Base-by-base conservation (phyloP, 169 alveolate species). In the Plasmodium cynomolgi region DNA sequence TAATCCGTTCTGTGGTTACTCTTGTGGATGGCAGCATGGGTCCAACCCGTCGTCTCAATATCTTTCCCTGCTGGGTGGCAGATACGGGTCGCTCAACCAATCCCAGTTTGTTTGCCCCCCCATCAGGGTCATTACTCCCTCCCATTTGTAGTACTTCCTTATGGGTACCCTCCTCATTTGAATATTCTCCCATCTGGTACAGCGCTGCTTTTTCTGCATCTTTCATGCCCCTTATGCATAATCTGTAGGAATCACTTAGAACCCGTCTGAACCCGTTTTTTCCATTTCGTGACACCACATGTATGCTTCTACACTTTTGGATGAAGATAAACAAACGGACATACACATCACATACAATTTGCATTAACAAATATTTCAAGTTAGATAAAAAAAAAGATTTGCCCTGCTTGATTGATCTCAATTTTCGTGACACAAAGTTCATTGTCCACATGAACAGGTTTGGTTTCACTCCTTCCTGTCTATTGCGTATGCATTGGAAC, bases 341-440 rank as follows among this genome's bases (percentile, higher is more conserved):
- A 11, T 88, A 68, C 2, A 88, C 58, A 79, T 80, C 82, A 29
- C 81, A 37, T 50, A 88, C 81, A 54, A 88, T 39, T 77, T 88
- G 23, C 8, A 41, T 8, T 47, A 88, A 20, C 50, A 88, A 23
- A 17, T 8, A 20, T 88, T 68, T 79, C 72, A 79, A n/a, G 20
- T 88, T 88, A 0, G 17, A 13, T 26, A 79, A 44, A 73, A 88
- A 88, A 29, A 31, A 4, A 3, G 50, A 58, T 5, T 79, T 88
- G 4, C 9, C 82, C n/a, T 31, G 7, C 41, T 79, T 79, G 26
- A 77, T 54, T 1, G 37, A 13, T 79, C 37, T 77, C 44, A 88
- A 17, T 29, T 88, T 88, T 11, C 26, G 31, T 7, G 20, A 88
- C 15, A 88, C 44, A 13, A 88, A 58, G 2, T 20, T 37, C 17